Conservation (phyloP, 116 monocot genomes). For the Dioscorea cayenensis region DNA sequence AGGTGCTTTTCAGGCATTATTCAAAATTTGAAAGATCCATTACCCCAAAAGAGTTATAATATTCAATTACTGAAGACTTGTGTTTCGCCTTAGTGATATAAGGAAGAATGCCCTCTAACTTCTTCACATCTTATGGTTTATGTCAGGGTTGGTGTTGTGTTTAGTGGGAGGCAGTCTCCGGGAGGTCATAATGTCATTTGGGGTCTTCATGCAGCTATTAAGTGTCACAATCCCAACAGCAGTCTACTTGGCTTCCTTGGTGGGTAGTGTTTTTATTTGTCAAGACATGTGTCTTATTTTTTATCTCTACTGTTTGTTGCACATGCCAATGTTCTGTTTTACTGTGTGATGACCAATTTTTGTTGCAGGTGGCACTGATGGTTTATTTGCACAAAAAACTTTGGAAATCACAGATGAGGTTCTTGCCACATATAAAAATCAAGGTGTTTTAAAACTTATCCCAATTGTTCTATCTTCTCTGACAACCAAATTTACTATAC, state of each 20-base stretch:
- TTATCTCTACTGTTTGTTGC: not conserved
- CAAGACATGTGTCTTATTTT: not conserved
- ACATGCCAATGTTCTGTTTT: not conserved
- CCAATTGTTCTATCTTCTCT: not conserved
- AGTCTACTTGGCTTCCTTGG: conserved; percentile 64
- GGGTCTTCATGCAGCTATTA: conserved; percentile 57
- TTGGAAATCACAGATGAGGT: conserved; percentile 75
- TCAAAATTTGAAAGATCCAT: not conserved
- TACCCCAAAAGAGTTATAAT: not conserved
- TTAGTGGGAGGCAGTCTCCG: conserved; percentile 72
- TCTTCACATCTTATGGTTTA: not conserved
- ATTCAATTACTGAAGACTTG: not conserved
- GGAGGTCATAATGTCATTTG: conserved; percentile 79
- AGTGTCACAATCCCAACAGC: conserved; percentile 55
- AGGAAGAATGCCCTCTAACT: not conserved
- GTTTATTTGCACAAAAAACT: conserved; percentile 84
- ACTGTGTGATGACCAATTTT: not conserved
- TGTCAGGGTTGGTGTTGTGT: conserved; percentile 70
- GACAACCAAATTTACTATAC: not conserved
- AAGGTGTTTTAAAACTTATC: conserved; percentile 43
- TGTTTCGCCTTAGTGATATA: not conserved
- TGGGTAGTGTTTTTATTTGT: conserved; percentile 10
- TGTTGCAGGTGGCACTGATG: conserved; percentile 73
- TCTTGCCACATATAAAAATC: conserved; percentile 78
- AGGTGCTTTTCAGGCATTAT: conserved; percentile 25